These are phyloP conservation scores for Apiotrichum sp. DNA, from an alignment of 1,284 basidiomycete species.

Conservation along the genomic window DNA sequence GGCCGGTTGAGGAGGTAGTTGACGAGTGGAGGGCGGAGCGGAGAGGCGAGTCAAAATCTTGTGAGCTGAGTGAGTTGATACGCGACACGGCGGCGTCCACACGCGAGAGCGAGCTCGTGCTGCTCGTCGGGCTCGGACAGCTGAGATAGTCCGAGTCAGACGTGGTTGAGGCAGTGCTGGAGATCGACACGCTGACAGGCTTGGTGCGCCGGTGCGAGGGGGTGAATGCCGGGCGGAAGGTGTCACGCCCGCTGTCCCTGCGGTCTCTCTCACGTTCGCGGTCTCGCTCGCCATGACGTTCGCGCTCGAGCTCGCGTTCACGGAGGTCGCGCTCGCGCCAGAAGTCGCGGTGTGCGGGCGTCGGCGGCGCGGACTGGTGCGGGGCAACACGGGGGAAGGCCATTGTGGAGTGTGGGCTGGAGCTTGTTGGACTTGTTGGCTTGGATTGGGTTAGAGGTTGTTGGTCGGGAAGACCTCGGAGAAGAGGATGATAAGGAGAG, in stretches of 20 bases:
- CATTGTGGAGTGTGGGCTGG: neutral
- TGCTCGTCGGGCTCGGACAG: neutral
- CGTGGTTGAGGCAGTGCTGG: neutral
- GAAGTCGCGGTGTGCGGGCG: neutral
- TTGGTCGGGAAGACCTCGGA: neutral
- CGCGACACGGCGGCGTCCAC: neutral
- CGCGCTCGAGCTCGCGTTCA: no score
- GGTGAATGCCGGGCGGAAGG: neutral
- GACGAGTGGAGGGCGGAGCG: neutral
- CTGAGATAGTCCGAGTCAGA: neutral
- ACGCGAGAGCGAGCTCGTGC: neutral
- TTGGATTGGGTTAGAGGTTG: neutral
- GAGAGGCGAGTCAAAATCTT: neutral
- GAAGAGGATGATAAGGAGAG: no score
- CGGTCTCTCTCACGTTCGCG: neutral
- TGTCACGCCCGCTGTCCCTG: neutral
- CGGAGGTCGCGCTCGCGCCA: no score
- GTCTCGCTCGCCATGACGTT: no score
- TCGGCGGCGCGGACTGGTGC: neutral
- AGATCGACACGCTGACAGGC: neutral
- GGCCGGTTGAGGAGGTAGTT: neutral
- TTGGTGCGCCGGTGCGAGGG: neutral
- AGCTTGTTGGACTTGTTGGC: neutral
- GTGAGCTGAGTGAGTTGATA: neutral
- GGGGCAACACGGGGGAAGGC: neutral